Conservation (phyloP, 129 eudicot species). For the Arctium minus region DNA sequence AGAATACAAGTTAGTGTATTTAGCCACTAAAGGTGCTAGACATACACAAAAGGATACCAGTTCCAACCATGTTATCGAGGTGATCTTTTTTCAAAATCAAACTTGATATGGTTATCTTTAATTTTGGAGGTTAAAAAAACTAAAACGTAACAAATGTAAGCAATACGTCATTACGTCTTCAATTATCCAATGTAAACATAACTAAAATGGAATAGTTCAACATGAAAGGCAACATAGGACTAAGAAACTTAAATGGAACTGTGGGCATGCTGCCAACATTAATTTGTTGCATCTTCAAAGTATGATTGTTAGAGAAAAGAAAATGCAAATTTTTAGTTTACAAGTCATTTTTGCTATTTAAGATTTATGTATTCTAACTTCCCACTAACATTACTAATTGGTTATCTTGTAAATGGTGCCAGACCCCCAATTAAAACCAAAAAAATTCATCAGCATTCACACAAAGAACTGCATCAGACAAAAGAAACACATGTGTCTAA, state of each 20-base stretch:
- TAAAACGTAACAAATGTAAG: neutral
- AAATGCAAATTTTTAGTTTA: neutral
- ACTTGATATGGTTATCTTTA: no score
- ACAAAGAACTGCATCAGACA: neutral
- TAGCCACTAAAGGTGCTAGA: no score
- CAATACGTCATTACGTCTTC: neutral
- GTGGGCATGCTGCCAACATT: no score
- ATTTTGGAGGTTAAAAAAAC: no score
- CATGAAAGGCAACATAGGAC: neutral
- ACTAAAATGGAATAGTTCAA: neutral
- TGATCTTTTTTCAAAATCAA: no score
- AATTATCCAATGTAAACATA: neutral
- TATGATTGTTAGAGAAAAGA: neutral
- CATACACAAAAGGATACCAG: no score
- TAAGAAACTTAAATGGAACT: no score
- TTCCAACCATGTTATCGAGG: no score
- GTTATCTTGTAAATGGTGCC: constrained; percentile 1
- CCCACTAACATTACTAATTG: neutral
- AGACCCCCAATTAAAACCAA: neutral
- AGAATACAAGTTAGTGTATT: no score
- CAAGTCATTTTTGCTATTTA: neutral
- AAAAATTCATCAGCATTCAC: neutral
- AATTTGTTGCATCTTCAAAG: neutral
- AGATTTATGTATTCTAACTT: neutral
- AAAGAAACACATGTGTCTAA: neutral